These are phyloP conservation scores for Phragmites australis DNA, from an alignment of 176 grass and related monocot species.

Conservation along the genomic window DNA sequence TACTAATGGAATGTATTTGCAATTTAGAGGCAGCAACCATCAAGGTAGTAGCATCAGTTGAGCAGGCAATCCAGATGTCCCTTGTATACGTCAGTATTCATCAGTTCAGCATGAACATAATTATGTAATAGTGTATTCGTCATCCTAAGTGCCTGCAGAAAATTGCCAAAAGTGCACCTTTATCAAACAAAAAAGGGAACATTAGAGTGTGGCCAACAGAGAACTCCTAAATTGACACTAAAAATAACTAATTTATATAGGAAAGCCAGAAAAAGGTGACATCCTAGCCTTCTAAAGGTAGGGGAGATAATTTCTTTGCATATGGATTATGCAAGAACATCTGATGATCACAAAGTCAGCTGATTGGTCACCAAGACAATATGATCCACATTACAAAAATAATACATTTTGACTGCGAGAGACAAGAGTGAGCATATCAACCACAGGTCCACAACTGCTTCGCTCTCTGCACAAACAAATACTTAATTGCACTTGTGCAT, in stretches of 20 bases:
- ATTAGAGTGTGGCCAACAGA: not conserved
- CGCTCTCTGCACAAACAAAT: not conserved
- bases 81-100: not conserved
- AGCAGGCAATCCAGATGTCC: not conserved
- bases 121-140: not conserved
- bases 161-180: not conserved
- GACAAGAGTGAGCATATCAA: not conserved
- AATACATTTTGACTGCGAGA: not conserved
- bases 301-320: not conserved
- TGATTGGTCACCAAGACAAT: not conserved
- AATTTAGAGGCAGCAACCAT: not conserved
- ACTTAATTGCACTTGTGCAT: not conserved
- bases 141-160: not conserved
- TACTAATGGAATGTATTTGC: not conserved
- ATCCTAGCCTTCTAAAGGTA: not conserved
- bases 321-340: not conserved
- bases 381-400: not conserved
- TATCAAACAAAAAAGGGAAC: not conserved
- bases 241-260: not conserved
- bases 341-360: not conserved
- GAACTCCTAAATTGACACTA: not conserved
- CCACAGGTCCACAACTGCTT: not conserved
- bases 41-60: constrained; percentile 5
- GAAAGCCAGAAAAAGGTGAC: not conserved
- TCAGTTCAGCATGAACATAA: constrained; percentile 11